Percentiles rank a stretch among this genome's conserved stretches.
Evolutionary conservation across 495 filamentous ascomycete genomes (phyloP).

Genomic region (Lophiostoma macrostomum): DNA sequence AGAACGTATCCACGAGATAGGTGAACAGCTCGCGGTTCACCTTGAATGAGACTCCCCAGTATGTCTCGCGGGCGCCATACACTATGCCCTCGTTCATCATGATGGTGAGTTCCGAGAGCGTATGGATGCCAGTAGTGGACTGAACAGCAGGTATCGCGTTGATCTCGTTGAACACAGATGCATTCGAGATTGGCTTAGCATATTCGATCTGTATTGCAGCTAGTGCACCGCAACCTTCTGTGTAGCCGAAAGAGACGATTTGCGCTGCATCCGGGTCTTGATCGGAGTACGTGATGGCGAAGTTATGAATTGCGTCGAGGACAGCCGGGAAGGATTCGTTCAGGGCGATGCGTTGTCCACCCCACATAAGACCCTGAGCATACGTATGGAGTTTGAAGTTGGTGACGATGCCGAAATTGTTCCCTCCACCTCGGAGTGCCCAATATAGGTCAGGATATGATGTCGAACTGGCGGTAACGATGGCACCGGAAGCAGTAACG

Average conservation of each 20-base stretch:
- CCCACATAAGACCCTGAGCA: constrained; percentile 23
- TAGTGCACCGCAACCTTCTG: constrained; percentile 39
- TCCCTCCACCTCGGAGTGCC: constrained; percentile 50
- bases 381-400: constrained; percentile 28
- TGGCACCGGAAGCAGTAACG: constrained; percentile 50
- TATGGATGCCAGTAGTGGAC: constrained; percentile 44
- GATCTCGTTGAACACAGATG: constrained; percentile 41
- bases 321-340: constrained; percentile 41
- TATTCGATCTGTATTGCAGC: constrained; percentile 49
- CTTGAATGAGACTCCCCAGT: constrained; percentile 20
- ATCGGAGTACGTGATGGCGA: constrained; percentile 39
- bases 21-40: constrained; percentile 13
- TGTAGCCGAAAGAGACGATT: constrained; percentile 45
- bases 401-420: constrained; percentile 49
- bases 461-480: constrained; percentile 43
- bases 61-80: constrained; percentile 42
- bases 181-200: constrained; percentile 39
- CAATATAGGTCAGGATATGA: constrained; percentile 49
- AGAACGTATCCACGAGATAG: constrained; percentile 21
- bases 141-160: constrained; percentile 40
- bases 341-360: constrained; percentile 44
- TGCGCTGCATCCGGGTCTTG: constrained; percentile 47
- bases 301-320: constrained; percentile 42
- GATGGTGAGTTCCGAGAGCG: constrained; percentile 46
- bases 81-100: constrained; percentile 45